Base-by-base conservation (phyloP, 2,329 filamentous ascomycete genomes). In the Colletotrichum camelliae region DNA sequence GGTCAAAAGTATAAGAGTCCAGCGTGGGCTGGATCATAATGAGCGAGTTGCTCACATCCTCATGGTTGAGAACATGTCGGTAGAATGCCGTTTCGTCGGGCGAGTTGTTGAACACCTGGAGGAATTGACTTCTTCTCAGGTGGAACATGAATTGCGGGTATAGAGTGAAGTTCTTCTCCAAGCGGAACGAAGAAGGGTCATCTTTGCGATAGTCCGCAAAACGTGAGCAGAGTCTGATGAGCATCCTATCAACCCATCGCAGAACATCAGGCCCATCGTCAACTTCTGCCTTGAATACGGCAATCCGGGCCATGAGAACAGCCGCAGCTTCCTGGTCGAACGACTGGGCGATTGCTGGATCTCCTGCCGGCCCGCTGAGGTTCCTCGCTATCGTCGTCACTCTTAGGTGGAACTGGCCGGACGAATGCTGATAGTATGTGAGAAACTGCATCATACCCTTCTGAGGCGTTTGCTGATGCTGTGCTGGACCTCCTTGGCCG, bases 141-240 rank as follows among this genome's bases (percentile, higher is more conserved):
- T 99, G 97, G 90, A 99, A 99, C 97, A 99, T 99, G 87, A 99
- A 99, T 84, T 99, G 97, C 31, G 97, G 97, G 83, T 99, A 99
- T 18, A 99, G 90, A 0, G 96, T 98, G 83, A 99, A 99, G 88
- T 99, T 99, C 92, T 98, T 98, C 86, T 99, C 97, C 77, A 98
- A 87, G 43, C 96, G 92, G 92, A 99, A 99, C 1, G 96, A 98
- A 7, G 96, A 97, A 16, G 97, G 96, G 81, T 99, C 97, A 83
- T 99, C 97, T 86, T 99, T 99, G 77, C 97, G 92, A 84, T 99
- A 99, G 85, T 99, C 97, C 33, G 97, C 97, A 83, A 99, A 99
- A 79, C 96, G 92, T 57, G 96, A 98, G 88, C 97, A 99, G 31
- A 99, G 90, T 70, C 97, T 91, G 84, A 99, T 99, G 75, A 99